A percentile compares a stretch with the other conserved stretches of the same genome.
These are phyloP conservation scores for Coccinonectria pachysandricola DNA, from an alignment of 2,329 filamentous ascomycete species.

Conservation along the genomic window DNA sequence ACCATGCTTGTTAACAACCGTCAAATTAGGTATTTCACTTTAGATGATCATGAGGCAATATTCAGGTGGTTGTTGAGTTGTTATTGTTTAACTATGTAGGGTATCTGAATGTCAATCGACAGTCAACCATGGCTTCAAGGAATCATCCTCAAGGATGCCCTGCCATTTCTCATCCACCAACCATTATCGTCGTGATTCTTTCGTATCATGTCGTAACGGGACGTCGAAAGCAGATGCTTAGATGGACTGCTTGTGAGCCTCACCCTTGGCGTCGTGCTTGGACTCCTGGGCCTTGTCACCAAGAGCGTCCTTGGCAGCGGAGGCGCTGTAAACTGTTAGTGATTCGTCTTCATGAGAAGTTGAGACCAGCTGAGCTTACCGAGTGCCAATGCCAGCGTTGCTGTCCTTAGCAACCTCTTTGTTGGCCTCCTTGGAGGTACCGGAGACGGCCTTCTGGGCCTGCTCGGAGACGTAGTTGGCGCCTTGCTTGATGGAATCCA, in stretches of 20 bases:
- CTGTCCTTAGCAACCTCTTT: constrained; percentile 57
- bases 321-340: constrained; percentile 24
- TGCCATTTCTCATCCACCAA: too few relatives aligned
- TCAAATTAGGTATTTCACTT: too few relatives aligned
- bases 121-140: constrained; percentile 5
- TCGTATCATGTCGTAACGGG: too few relatives aligned
- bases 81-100: constrained; percentile 13
- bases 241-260: constrained; percentile 31
- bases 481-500: constrained; percentile 48
- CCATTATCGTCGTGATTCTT: too few relatives aligned
- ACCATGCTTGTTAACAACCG: too few relatives aligned
- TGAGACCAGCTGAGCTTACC: constrained; percentile 30
- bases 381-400: constrained; percentile 41
- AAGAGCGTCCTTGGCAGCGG: constrained; percentile 38
- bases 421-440: constrained; percentile 58
- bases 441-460: constrained; percentile 44
- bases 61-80: constrained; percentile 1
- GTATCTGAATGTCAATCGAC: constrained; percentile 13
- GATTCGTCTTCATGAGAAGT: not conserved
- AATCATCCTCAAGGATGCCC: too few relatives aligned
- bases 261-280: constrained; percentile 29
- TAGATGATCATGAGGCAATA: too few relatives aligned
- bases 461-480: constrained; percentile 57
- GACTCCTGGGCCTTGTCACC: constrained; percentile 35
- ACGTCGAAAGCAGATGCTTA: constrained; percentile 14